phyloP scores from a whole-genome alignment of 2,329 filamentous ascomycete species.

The Rhytidhysteron rufulum region DNA sequence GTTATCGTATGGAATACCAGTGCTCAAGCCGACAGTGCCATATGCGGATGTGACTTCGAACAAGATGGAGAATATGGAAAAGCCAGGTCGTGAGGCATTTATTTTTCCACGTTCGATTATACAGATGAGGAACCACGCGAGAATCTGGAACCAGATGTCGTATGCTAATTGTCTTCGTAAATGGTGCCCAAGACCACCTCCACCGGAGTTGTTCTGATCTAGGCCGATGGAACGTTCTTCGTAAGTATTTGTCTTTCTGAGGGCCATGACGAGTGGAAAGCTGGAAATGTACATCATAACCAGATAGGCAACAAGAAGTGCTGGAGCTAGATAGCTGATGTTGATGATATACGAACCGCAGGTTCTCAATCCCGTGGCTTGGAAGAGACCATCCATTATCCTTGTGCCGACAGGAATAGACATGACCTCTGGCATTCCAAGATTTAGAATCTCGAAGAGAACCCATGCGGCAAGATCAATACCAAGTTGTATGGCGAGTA shows the following conservation, averaged over 20 bases:
- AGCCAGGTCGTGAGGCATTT: constrained; percentile 30
- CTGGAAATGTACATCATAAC: constrained; percentile 66
- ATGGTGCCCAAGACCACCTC: constrained; percentile 45
- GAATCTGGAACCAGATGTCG: constrained; percentile 63
- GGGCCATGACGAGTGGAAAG: constrained; percentile 60
- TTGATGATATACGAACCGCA: constrained; percentile 64
- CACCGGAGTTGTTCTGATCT: constrained; percentile 34
- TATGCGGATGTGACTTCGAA: constrained; percentile 59
- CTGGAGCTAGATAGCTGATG: constrained; percentile 54
- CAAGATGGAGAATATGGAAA: constrained; percentile 32
- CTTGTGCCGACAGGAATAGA: constrained; percentile 51
- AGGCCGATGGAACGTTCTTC: constrained; percentile 65
- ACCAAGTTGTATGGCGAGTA: constrained; percentile 57
- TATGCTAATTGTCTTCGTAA: constrained; percentile 63
- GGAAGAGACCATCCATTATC: constrained; percentile 63
- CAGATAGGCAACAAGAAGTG: constrained; percentile 57
- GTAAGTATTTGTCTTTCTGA: constrained; percentile 68
- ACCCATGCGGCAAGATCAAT: constrained; percentile 64
- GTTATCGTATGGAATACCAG: constrained; percentile 51
- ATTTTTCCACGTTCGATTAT: constrained; percentile 58
- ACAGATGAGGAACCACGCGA: constrained; percentile 58
- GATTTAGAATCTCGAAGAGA: constrained; percentile 62
- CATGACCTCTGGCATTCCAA: constrained; percentile 56
- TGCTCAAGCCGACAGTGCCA: constrained; percentile 59
- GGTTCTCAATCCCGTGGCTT: constrained; percentile 58